Evolutionary conservation across 2,329 filamentous ascomycete species (phyloP).

Genomic region (Graphium sp.): DNA sequence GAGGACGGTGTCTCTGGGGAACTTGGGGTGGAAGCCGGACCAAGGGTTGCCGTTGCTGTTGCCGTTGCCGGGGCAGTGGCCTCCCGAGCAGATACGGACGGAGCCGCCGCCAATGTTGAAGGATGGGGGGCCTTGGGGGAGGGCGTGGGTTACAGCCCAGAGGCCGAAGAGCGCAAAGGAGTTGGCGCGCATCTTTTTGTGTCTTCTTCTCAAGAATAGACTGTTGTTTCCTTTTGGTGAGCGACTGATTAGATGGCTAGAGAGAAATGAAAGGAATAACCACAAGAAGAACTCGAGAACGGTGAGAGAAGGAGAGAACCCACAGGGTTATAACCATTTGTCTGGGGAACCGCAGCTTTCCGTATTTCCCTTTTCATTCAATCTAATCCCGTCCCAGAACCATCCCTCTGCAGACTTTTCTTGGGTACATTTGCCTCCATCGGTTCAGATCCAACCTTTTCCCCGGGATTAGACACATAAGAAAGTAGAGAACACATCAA

Average conservation of each 20-base stretch:
- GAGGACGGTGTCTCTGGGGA: neutral
- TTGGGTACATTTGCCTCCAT: no score
- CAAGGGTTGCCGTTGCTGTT: neutral
- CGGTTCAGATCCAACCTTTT: no score
- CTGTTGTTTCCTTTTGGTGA: neutral
- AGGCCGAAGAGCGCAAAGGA: conserved; percentile 3
- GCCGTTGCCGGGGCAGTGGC: neutral
- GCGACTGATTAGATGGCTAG: neutral
- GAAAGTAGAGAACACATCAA: no score
- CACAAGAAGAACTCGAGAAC: no score
- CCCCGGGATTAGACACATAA: no score
- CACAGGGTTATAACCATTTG: no score
- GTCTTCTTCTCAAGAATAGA: neutral
- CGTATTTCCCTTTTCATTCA: no score
- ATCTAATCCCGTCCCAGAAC: no score
- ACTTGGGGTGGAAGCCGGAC: neutral
- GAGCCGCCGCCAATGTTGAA: neutral
- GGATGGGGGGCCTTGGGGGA: conserved; percentile 1
- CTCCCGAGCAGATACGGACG: conserved; percentile 1
- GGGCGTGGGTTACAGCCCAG: conserved; percentile 2
- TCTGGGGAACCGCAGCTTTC: no score
- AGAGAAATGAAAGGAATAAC: neutral
- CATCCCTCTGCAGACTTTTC: no score
- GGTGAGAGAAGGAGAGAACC: no score
- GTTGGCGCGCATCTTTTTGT: conserved; percentile 3